These are phyloP conservation scores for Saccharomycopsis babjevae DNA, from an alignment of 805 yeast genomes.

Conservation along the genomic window DNA sequence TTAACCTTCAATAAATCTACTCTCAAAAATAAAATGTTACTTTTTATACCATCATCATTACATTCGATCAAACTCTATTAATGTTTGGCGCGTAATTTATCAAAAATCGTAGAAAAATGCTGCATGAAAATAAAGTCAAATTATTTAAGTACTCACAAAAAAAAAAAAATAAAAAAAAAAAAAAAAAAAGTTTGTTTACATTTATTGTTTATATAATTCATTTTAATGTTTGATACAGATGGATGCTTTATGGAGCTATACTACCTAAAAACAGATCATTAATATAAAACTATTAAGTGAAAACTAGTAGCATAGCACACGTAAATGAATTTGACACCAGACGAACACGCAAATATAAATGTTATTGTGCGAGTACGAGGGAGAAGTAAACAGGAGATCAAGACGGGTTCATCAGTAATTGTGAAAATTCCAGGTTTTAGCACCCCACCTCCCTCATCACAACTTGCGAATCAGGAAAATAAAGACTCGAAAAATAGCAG, in stretches of 20 bases:
- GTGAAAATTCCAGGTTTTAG: conserved; percentile 38
- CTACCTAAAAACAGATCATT: neutral
- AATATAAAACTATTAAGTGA: neutral
- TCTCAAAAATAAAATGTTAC: no score
- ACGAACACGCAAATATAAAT: conserved; percentile 39
- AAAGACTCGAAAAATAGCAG: neutral
- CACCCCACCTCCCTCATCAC: neutral
- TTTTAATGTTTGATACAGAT: neutral
- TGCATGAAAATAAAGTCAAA: neutral
- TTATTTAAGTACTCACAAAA: neutral
- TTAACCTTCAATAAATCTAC: no score
- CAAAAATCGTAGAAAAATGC: no score
- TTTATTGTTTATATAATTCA: neutral
- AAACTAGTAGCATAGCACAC: neutral
- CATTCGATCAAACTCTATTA: no score
- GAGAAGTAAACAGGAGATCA: conserved; percentile 46
- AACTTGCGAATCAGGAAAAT: neutral
- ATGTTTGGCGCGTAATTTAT: no score
- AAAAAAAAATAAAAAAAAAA: neutral
- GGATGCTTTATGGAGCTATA: neutral
- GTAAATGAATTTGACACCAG: neutral
- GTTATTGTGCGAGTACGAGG: conserved; percentile 60
- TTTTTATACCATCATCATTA: no score
- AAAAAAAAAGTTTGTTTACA: neutral
- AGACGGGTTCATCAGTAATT: conserved; percentile 49